Conservation (phyloP, 2,329 filamentous ascomycete genomes). For the Neofusicoccum cordaticola region DNA sequence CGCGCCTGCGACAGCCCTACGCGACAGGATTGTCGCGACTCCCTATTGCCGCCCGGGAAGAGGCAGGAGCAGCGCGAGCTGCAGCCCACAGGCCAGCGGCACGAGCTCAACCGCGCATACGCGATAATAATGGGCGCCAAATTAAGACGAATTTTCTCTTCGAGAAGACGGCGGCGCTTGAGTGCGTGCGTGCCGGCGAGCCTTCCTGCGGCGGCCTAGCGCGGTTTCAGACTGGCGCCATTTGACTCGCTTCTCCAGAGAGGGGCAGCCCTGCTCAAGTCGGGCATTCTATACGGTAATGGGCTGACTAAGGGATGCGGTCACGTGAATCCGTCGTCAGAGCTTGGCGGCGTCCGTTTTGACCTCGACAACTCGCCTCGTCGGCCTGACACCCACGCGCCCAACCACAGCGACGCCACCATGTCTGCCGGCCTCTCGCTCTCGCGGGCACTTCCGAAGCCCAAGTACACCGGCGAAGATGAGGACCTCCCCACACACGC, state of each 20-base stretch:
- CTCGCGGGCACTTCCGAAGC: slow-evolving; percentile 77
- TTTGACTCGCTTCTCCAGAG: neutral
- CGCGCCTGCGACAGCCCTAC: neutral
- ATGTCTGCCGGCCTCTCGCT: slow-evolving; percentile 60
- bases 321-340: neutral
- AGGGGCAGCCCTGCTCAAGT: neutral
- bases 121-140: neutral
- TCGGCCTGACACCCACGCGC: neutral
- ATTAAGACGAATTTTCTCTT: slow-evolving; percentile 2
- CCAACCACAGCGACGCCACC: slow-evolving; percentile 18
- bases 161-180: neutral
- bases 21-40: neutral
- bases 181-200: neutral
- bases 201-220: neutral
- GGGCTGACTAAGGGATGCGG: neutral
- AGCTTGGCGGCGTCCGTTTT: neutral
- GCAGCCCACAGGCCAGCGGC: slow-evolving; percentile 3
- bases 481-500: slow-evolving; percentile 72
- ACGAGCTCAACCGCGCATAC: neutral
- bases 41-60: neutral
- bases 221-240: too few species aligned
- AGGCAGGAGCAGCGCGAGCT: neutral
- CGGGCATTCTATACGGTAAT: neutral
- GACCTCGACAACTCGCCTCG: slow-evolving; percentile 7
- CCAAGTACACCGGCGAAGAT: slow-evolving; percentile 86